Conservation (phyloP, 768 basidiomycete species). For the Termitomyces sp. region DNA sequence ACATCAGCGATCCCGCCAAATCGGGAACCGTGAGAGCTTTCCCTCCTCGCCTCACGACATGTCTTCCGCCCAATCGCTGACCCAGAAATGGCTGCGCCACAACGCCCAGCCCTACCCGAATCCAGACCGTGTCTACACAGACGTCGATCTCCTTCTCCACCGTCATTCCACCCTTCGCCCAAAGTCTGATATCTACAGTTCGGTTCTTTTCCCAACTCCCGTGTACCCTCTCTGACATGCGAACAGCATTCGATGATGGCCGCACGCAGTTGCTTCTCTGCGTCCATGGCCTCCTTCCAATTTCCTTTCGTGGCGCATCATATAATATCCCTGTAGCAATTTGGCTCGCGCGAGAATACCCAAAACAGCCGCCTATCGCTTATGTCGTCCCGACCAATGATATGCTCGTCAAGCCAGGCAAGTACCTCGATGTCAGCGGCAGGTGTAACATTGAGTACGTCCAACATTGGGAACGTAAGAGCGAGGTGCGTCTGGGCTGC, state of each 20-base stretch:
- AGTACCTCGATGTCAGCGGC: conserved; percentile 77
- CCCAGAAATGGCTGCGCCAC: conserved; percentile 63
- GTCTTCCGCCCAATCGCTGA: conserved; percentile 28
- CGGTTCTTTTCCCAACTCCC: conserved; percentile 20
- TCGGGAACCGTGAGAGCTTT: conserved; percentile 11
- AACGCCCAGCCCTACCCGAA: conserved; percentile 53
- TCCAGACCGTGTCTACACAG: conserved; percentile 51
- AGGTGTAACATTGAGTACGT: conserved; percentile 65
- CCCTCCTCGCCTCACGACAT: conserved; percentile 6
- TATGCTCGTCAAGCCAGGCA: conserved; percentile 81
- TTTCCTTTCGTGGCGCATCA: conserved; percentile 62
- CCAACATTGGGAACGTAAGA: conserved; percentile 74
- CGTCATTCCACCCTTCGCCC: conserved; percentile 57
- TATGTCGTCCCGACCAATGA: conserved; percentile 91
- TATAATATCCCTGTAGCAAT: conserved; percentile 94
- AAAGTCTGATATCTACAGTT: conserved; percentile 79
- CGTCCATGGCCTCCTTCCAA: conserved; percentile 87
- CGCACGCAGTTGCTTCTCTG: conserved; percentile 89
- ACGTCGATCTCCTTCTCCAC: conserved; percentile 57
- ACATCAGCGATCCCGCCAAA: conserved; percentile 9
- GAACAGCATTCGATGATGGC: conserved; percentile 87
- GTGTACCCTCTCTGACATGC: conserved; percentile 2
- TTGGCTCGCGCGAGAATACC: conserved; percentile 87
- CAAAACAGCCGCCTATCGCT: conserved; percentile 71
- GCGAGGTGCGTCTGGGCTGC: conserved; percentile 58